phyloP scores from a whole-genome alignment of 2,329 filamentous ascomycete genomes.

The Aureobasidium uvarum region DNA sequence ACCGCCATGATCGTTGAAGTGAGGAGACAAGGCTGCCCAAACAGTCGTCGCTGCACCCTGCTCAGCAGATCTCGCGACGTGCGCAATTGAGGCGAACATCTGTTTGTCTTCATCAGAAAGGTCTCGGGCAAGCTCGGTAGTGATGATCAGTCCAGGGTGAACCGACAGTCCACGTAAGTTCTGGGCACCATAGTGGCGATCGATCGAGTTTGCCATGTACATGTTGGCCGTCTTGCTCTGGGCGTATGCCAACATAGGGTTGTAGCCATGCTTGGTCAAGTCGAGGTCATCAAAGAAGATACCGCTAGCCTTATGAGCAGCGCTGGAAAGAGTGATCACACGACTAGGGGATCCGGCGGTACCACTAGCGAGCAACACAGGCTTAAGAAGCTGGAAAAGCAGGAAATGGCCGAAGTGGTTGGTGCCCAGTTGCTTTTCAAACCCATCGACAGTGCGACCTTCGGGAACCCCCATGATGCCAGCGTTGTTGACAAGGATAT shows the following conservation, averaged over 20 bases:
- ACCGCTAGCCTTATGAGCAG: conserved; percentile 36
- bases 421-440: conserved; percentile 53
- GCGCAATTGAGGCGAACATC: background rate
- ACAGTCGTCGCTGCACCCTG: conserved; percentile 48
- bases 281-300: conserved; percentile 39
- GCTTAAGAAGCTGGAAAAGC: conserved; percentile 53
- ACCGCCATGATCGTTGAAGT: conserved; percentile 50
- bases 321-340: conserved; percentile 49
- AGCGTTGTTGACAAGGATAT: conserved; percentile 48
- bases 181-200: conserved; percentile 48
- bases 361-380: conserved; percentile 43
- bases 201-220: conserved; percentile 54
- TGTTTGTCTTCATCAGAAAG: conserved; percentile 29
- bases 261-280: conserved; percentile 31
- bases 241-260: conserved; percentile 43
- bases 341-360: conserved; percentile 46
- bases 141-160: conserved; percentile 49
- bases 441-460: conserved; percentile 46
- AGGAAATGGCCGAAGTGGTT: conserved; percentile 58
- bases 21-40: conserved; percentile 46
- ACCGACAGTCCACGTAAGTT: conserved; percentile 48
- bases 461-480: conserved; percentile 46
- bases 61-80: background rate
- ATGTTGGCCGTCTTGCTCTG: conserved; percentile 55
- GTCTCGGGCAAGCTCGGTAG: conserved; percentile 29